Evolutionary conservation across 2,329 filamentous ascomycete species (phyloP).

Genomic region (Akanthomyces muscarius): DNA sequence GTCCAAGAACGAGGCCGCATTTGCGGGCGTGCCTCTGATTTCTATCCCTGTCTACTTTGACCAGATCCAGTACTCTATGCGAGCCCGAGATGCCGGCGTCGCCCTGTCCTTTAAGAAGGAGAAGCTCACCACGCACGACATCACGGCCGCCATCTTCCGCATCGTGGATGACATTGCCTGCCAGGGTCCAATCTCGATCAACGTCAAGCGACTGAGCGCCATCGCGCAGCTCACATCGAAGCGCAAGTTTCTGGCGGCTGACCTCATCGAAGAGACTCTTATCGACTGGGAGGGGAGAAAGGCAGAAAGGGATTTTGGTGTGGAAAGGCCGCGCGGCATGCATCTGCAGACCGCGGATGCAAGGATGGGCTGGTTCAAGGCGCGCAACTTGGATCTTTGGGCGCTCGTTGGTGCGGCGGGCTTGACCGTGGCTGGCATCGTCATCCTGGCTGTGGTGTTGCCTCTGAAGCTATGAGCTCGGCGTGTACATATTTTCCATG

Average conservation of each 20-base stretch:
- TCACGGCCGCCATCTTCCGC: not conserved
- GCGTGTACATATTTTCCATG: too few species aligned
- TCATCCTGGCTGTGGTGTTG: too few species aligned
- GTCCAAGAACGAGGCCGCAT: not conserved
- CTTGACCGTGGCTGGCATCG: too few species aligned
- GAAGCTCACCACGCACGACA: not conserved
- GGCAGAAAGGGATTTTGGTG: not conserved
- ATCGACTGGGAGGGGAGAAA: not conserved
- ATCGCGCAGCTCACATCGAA: not conserved
- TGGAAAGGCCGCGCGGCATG: constrained; percentile 24
- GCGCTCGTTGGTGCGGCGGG: not conserved
- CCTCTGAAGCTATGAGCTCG: too few species aligned
- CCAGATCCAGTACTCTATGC: not conserved
- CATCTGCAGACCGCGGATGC: constrained; percentile 35
- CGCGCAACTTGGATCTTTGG: constrained; percentile 29
- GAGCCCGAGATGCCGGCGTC: not conserved
- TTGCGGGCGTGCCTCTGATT: not conserved
- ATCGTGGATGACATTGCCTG: not conserved
- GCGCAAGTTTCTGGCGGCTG: not conserved
- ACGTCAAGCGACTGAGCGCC: not conserved
- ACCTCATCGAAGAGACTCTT: not conserved
- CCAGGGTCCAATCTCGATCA: not conserved
- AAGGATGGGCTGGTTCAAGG: constrained; percentile 31
- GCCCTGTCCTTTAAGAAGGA: not conserved
- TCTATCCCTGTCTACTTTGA: not conserved